Percentiles rank a stretch among this genome's conserved stretches.
phyloP scores from a whole-genome alignment of 2,329 filamentous ascomycete genomes.

The Nemania sp. region DNA sequence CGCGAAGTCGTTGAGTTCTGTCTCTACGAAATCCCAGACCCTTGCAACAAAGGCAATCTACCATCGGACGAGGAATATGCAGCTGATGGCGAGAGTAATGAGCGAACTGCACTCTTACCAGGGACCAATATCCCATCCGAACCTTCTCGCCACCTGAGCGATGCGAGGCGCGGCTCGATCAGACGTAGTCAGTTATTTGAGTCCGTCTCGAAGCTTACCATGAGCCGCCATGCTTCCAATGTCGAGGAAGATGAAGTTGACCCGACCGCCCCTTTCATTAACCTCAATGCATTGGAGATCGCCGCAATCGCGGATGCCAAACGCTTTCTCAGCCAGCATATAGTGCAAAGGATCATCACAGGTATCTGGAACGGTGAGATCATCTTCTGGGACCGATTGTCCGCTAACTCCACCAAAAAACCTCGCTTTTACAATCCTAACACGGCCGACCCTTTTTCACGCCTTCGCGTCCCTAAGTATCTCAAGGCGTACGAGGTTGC shows the following conservation, averaged over 20 bases:
- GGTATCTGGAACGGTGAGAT: conserved; percentile 81
- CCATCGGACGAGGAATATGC: conserved; percentile 42
- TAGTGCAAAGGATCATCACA: conserved; percentile 78
- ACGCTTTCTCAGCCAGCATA: conserved; percentile 76
- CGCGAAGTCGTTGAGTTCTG: conserved; percentile 80
- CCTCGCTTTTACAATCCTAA: conserved; percentile 73
- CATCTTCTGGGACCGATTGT: conserved; percentile 78
- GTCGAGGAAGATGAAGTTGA: conserved; percentile 67
- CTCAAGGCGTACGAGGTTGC: conserved; percentile 78
- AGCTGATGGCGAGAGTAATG: conserved; percentile 60
- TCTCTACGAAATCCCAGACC: conserved; percentile 75
- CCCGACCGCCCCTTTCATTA: conserved; percentile 78
- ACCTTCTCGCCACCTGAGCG: conserved; percentile 35
- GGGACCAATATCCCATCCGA: conserved; percentile 36
- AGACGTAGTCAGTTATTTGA: conserved; percentile 64
- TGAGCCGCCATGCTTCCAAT: conserved; percentile 57
- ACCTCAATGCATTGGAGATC: conserved; percentile 85
- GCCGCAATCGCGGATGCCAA: conserved; percentile 78
- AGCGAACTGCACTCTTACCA: conserved; percentile 61
- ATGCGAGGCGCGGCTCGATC: conserved; percentile 54
- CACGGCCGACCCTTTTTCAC: conserved; percentile 72
- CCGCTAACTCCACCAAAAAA: conserved; percentile 72
- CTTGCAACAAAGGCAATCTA: conserved; percentile 43
- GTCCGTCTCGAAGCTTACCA: conserved; percentile 68
- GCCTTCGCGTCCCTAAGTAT: conserved; percentile 78